Evolutionary conservation across 768 basidiomycete species (phyloP), one percentile per base, ranked within the genome.

Genomic region (Xerocomellus chrysenteron): DNA sequence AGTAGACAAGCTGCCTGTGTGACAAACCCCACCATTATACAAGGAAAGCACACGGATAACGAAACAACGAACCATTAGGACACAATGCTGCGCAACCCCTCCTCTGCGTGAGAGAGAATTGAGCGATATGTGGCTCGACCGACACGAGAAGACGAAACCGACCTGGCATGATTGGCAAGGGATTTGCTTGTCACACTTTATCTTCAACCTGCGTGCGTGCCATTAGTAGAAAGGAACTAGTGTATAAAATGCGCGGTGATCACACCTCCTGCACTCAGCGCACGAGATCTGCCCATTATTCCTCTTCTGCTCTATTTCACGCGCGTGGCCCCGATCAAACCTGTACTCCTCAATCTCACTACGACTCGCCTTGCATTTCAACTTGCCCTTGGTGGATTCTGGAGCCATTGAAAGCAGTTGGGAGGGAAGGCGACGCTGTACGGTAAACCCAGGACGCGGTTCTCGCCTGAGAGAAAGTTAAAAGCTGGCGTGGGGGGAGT

Each of bases 111-210:
- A 39, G 46, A 52, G 49, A 28, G 37, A 47, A 47, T 17, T 54
- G 30, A 21, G 51, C 14, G n/a, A 60, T 13, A 28, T 30, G 45
- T 50, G 43, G 36, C 55, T 26, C 32, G 9, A 49, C 40, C 7
- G 43, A 51, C 24, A 32, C 28, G 41, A n/a, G n/a, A n/a, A n/a
- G n/a, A n/a, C n/a, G n/a, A n/a, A 21, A 69, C 75, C 42, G 66
- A 84, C 86, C 76, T 83, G 82, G 68, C 88, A 89, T 1, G 87
- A 87, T 67, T 88, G 85, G 67, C 88, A 90, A 10, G 88, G 88
- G 52, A 89, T 86, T 60, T 86, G 81, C 76, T 89, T 90, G 80
- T 89, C 86, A 75, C 88, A 90, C 67, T 88, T 88, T 69, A 90
- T 88, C 78, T 90, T 86, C 63, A 90, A 76, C 63, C 88, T 81